Base-by-base conservation (phyloP, 768 basidiomycete species). In the Strobilomyces dryophilus region DNA sequence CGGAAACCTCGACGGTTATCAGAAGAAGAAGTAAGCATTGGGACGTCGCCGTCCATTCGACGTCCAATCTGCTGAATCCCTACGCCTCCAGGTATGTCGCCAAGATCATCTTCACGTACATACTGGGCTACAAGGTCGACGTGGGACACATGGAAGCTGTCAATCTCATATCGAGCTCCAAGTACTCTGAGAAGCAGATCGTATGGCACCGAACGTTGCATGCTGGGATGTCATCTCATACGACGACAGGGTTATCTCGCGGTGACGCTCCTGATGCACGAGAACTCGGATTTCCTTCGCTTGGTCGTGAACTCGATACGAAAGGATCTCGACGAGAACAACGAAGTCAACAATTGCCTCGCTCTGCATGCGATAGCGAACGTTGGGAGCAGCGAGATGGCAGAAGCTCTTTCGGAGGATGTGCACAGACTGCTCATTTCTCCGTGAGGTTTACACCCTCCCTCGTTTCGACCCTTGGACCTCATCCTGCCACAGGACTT, bases 131-230 rank as follows among this genome's bases (percentile, higher is more conserved):
- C 77, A 95, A 97, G 72, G 94, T 98, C 61, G 97, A 99, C 67
- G 83, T 98, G 20, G 97, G 97, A 15, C 97, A 98, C 70, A 97
- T 98, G 95, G 95, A 98, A 66, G 95, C 97, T 24, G 93, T 98
- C 60, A 98, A 99, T 70, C 80, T 99, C 59, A 98, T 99, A 60
- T 90, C 95, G 26, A 93, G 91, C 64, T 72, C 82, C 31, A 98
- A 98, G 64, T 99, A 99, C 67, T 93, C 89, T 64, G 97, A 99
- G 76, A 99, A 99, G 73, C 97, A 99, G 71, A 98, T 99, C 57
- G 95, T 97, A 67, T 59, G 91, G 71, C 26, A 49, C 51, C 40
- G n/a, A 41, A 20, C 14, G 24, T 39, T 37, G 29, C 24, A 2
- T 3, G 35, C 45, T 26, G 3, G 36, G 45, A 34, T 40, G 11